Conservation (phyloP, 345 rosid genomes). For the Salix viminalis region DNA sequence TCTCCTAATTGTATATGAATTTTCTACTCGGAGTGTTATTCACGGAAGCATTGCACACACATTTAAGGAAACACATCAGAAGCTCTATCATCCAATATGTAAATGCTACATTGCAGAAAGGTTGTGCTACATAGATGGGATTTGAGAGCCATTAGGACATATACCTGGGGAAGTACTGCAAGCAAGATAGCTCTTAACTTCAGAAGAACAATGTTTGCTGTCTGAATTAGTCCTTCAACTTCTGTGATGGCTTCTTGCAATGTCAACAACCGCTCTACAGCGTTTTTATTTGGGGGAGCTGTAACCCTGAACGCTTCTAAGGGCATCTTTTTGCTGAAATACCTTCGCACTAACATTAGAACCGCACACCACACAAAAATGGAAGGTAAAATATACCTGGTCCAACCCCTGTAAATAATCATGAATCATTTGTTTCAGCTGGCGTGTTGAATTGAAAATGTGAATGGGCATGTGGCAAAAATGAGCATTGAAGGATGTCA, state of each 20-base stretch:
- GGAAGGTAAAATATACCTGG: constrained; percentile 52
- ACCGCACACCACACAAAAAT: constrained; percentile 45
- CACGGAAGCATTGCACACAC: neutral
- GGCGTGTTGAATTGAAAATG: neutral
- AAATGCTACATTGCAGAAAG: neutral
- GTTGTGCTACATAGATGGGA: neutral
- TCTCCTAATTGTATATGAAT: too few species aligned
- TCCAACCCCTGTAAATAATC: constrained; percentile 63
- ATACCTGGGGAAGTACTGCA: constrained; percentile 78
- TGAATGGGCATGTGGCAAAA: neutral
- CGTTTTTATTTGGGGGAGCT: constrained; percentile 67
- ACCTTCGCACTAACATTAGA: constrained; percentile 61
- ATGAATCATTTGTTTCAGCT: constrained; percentile 13
- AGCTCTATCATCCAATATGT: neutral
- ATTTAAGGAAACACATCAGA: neutral
- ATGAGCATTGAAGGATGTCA: too few species aligned
- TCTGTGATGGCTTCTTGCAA: constrained; percentile 74
- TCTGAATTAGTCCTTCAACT: constrained; percentile 66
- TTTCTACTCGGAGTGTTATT: too few species aligned
- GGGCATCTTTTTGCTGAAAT: constrained; percentile 46
- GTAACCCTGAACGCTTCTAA: constrained; percentile 56
- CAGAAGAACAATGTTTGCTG: constrained; percentile 69
- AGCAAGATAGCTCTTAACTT: constrained; percentile 83
- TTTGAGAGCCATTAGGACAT: neutral
- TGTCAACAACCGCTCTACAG: constrained; percentile 83